Percentiles rank a stretch among this genome's conserved stretches.
These are phyloP conservation scores for Irpex sp. DNA, from an alignment of 1,284 basidiomycete genomes.

Conservation along the genomic window DNA sequence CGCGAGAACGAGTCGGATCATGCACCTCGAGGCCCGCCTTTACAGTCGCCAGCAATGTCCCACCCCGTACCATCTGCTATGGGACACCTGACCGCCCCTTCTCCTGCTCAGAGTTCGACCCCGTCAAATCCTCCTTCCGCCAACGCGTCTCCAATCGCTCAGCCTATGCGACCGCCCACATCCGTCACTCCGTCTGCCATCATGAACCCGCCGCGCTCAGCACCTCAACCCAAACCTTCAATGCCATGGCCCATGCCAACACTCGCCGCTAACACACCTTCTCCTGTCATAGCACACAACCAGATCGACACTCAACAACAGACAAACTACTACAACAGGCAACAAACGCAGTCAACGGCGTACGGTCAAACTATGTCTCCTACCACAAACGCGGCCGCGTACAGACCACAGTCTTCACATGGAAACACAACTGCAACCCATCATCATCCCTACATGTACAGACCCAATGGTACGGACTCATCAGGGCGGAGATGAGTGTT, in stretches of 20 bases:
- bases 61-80: conserved; percentile 7
- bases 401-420: conserved; percentile 31
- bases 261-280: conserved; percentile 24
- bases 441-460: conserved; percentile 38
- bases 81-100: conserved; percentile 13
- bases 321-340: conserved; percentile 3
- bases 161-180: conserved; percentile 24
- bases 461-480: conserved; percentile 29
- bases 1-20: conserved; percentile 40
- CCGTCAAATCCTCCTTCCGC: conserved; percentile 20
- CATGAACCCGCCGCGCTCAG: conserved; percentile 18
- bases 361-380: conserved; percentile 6
- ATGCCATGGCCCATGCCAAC: conserved; percentile 42
- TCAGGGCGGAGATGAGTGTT: conserved; percentile 6
- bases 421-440: conserved; percentile 27
- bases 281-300: conserved; percentile 21
- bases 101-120: conserved; percentile 28
- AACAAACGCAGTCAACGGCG: neutral
- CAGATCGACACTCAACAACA: conserved; percentile 6
- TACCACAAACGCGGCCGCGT: conserved; percentile 23
- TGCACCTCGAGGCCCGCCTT: conserved; percentile 4
- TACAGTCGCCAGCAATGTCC: conserved; percentile 1
- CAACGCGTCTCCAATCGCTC: conserved; percentile 24
- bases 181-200: conserved; percentile 17
- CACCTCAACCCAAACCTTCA: conserved; percentile 16